These are phyloP conservation scores for Penicillium sclerotiorum DNA, from an alignment of 2,329 filamentous ascomycete species.

Conservation along the genomic window DNA sequence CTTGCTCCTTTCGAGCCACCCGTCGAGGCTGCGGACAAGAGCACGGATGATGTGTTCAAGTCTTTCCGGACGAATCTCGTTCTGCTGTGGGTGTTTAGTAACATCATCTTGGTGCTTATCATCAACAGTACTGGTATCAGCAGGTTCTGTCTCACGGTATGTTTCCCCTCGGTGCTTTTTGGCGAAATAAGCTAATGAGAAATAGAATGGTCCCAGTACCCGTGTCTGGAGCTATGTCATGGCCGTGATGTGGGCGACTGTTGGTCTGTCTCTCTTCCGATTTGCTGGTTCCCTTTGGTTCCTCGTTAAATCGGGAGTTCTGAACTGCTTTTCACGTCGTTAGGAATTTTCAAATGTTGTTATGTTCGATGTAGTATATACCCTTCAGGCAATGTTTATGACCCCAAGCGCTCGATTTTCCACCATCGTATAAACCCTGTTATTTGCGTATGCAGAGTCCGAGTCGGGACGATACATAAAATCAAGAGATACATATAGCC, in stretches of 20 bases:
- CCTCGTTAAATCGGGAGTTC: constrained; percentile 14
- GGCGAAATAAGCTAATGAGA: background rate
- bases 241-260: constrained; percentile 21
- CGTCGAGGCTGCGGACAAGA: constrained; percentile 75
- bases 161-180: background rate
- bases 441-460: too few species aligned
- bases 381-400: background rate
- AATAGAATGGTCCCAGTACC: constrained; percentile 9
- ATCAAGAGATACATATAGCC: too few species aligned
- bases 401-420: too few species aligned
- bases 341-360: background rate
- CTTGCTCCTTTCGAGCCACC: constrained; percentile 76
- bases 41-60: constrained; percentile 95
- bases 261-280: constrained; percentile 22
- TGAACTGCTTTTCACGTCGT: constrained; percentile 17
- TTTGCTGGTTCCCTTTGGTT: constrained; percentile 23
- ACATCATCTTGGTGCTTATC: constrained; percentile 76
- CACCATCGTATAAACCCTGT: too few species aligned
- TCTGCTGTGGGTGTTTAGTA: constrained; percentile 88
- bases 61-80: constrained; percentile 95
- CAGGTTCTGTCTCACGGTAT: constrained; percentile 22
- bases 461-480: too few species aligned
- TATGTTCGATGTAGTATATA: constrained; percentile 1
- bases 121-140: constrained; percentile 71
- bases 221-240: constrained; percentile 19